Evolutionary conservation across 768 basidiomycete species (phyloP).

Genomic region (Tylopilus rubrobrunneus): DNA sequence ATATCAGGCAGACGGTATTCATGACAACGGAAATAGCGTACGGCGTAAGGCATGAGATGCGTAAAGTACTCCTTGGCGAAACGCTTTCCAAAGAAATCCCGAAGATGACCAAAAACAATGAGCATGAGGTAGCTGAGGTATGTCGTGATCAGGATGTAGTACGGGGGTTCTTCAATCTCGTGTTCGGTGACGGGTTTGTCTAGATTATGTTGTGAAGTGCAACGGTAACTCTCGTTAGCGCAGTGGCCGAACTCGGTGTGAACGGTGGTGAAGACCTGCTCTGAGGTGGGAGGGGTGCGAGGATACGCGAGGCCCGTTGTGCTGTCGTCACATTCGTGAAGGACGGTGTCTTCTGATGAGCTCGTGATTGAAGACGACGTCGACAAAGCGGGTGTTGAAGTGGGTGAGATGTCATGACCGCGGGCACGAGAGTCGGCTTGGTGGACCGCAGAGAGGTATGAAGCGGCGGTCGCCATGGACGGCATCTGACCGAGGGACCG

Average conservation of each 20-base stretch:
- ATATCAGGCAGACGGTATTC: slow-evolving; percentile 1
- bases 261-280: slow-evolving; percentile 71
- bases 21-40: slow-evolving; percentile 40
- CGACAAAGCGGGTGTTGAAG: slow-evolving; percentile 69
- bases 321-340: slow-evolving; percentile 52
- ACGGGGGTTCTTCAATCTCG: slow-evolving; percentile 81
- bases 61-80: slow-evolving; percentile 64
- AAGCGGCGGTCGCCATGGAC: slow-evolving; percentile 49
- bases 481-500: slow-evolving; percentile 33
- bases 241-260: slow-evolving; percentile 95
- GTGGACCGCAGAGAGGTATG: slow-evolving; percentile 58
- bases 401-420: slow-evolving; percentile 43
- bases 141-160: slow-evolving; percentile 87
- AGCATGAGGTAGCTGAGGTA: slow-evolving; percentile 93
- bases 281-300: slow-evolving; percentile 69
- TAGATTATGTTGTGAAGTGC: slow-evolving; percentile 56
- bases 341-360: slow-evolving; percentile 63
- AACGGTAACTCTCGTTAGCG: slow-evolving; percentile 69
- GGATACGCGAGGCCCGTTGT: slow-evolving; percentile 61
- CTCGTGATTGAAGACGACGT: slow-evolving; percentile 69
- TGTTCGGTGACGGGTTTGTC: slow-evolving; percentile 45
- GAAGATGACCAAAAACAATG: slow-evolving; percentile 86
- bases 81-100: slow-evolving; percentile 93
- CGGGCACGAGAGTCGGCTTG: slow-evolving; percentile 68
- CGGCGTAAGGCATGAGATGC: slow-evolving; percentile 80